Conservation (phyloP, 73 alveolate genomes). For the Paramecium caudatum region DNA sequence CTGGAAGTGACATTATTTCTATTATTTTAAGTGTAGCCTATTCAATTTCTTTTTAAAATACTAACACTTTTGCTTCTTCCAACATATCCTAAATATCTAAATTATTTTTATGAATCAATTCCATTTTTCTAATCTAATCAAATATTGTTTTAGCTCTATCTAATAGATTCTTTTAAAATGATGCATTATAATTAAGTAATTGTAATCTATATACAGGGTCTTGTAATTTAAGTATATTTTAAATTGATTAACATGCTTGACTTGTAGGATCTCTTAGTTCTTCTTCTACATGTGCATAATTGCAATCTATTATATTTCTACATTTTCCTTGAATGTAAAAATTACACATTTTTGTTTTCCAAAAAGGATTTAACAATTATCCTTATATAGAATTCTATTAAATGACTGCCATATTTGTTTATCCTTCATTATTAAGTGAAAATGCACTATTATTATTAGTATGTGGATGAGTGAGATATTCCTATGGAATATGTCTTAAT, state of each 20-base stretch:
- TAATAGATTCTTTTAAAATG: not conserved
- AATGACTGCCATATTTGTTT: slow-evolving; percentile 58
- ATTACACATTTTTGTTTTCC: slow-evolving; percentile 63
- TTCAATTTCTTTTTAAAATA: slow-evolving; percentile 55
- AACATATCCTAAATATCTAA: slow-evolving; percentile 27
- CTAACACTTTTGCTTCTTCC: slow-evolving; percentile 47
- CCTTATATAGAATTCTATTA: slow-evolving; percentile 54
- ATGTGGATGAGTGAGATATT: slow-evolving; percentile 64
- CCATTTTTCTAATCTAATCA: slow-evolving; percentile 57
- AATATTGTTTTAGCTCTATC: slow-evolving; percentile 55
- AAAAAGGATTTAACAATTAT: slow-evolving; percentile 54
- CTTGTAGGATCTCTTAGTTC: slow-evolving; percentile 58
- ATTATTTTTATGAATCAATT: slow-evolving; percentile 12
- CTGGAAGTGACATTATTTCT: slow-evolving; percentile 57
- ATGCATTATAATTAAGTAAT: slow-evolving; percentile 49
- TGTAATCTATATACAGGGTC: slow-evolving; percentile 59
- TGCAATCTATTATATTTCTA: slow-evolving; percentile 56
- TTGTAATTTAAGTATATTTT: slow-evolving; percentile 29
- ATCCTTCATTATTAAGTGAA: slow-evolving; percentile 49
- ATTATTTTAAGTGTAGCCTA: slow-evolving; percentile 21
- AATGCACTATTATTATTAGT: slow-evolving; percentile 55
- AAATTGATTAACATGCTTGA: slow-evolving; percentile 37
- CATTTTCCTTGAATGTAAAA: slow-evolving; percentile 44
- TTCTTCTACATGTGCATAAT: slow-evolving; percentile 66
- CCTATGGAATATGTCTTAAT: slow-evolving; percentile 50